Evolutionary conservation across 306 rosid species (phyloP), one percentile per base, ranked within the genome.

Genomic region (Begonia loranthoides): DNA sequence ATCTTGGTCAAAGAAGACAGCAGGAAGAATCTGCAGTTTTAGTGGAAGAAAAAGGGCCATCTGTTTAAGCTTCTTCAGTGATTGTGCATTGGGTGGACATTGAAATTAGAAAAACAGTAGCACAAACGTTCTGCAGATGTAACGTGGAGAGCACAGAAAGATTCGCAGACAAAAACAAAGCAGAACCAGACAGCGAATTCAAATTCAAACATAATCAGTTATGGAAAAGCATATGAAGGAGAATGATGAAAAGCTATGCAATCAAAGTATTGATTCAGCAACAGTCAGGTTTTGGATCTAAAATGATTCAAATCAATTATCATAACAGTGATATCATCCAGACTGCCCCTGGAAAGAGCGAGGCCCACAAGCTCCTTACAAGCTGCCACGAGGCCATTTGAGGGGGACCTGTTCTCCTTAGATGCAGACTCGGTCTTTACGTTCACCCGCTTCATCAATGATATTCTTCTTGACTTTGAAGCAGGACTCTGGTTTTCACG

Each of bases 311-410:
- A 66, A 72, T 80, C 83, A 70, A 81, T 59, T 66, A 81, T 65
- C 71, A 81, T 66, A 6, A 81, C 76, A n/a, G 89, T 77, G 49
- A 81, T 59, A 50, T 81, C 89, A 64, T 81, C 89, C 56, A 69
- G 54, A 49, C 82, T 70, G 43, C 84, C 89, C 62, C 77, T 77
- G 46, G 61, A 63, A 56, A 63, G 52, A 38, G 84, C 77, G 47
- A 81, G 77, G 55, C 58, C 64, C 34, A 66, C 84, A 22, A 81
- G 84, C 70, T 81, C 89, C 73, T 77, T 66, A 49, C 84, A 77
- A 57, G 89, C 89, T 47, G 72, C 70, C 44, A 66, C 71, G 22
- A 81, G 73, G 39, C 65, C 65, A 51, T 45, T 52, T 16, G 57
- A 15, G 14, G 59, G 28, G 12, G 60, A 52, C 52, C 58, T 59